phyloP scores from a whole-genome alignment of 257 asterid species.

The Nyctanthes arbortristis region DNA sequence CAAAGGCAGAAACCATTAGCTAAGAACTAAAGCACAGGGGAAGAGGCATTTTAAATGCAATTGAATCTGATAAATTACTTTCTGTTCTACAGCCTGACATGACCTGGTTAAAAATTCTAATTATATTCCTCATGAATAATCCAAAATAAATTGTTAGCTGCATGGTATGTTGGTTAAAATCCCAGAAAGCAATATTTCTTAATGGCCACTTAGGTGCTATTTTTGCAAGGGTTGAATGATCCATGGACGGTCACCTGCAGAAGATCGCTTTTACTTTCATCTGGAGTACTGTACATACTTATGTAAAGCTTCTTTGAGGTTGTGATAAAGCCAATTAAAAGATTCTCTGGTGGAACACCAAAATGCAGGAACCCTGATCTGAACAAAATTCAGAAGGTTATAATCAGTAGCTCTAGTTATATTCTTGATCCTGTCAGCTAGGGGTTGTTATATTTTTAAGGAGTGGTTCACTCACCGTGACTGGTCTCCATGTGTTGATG shows the following conservation, averaged over 20 bases:
- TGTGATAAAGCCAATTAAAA: too few relatives aligned
- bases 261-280: neutral
- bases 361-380: too few relatives aligned
- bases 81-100: neutral
- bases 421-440: too few relatives aligned
- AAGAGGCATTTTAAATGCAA: neutral
- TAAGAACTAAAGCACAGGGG: neutral
- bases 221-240: neutral
- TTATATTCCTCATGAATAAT: neutral
- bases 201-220: slow-evolving; percentile 3
- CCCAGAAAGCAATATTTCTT: neutral
- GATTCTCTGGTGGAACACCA: too few relatives aligned
- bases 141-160: neutral
- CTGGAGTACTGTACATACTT: too few relatives aligned
- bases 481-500: too few relatives aligned
- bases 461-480: too few relatives aligned
- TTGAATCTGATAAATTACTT: slow-evolving; percentile 7
- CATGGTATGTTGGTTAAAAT: slow-evolving; percentile 3
- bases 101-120: slow-evolving; percentile 13
- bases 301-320: too few relatives aligned
- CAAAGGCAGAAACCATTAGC: slow-evolving; percentile 7
- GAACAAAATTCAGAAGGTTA: too few relatives aligned
- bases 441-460: too few relatives aligned
- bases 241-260: neutral
- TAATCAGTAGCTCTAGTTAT: too few relatives aligned